Evolutionary conservation across 768 basidiomycete species (phyloP), one percentile per base, ranked within the genome.

Genomic region (Kwoniella pini): DNA sequence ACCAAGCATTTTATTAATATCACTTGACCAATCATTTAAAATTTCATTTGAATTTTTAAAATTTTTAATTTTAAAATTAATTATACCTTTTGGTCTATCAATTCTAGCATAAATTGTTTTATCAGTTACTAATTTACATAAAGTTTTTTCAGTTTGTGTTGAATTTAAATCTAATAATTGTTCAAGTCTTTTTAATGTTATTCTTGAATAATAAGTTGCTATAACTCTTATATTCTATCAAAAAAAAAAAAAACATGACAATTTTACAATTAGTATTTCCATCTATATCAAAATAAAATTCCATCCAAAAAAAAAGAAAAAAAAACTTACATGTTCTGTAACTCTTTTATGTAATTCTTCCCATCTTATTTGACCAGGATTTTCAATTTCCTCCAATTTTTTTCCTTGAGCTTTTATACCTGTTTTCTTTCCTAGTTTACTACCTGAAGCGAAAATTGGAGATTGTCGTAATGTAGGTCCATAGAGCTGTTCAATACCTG

Each of bases 11-110:
- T 89, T 92, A 71, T 88, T 89, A 85, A 99, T 91, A 73, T 98
- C 94, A 21, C 87, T 89, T 79, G 91, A 94, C 95, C 96, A 99
- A 63, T 91, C 91, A 74, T 98, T 98, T 87, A 99, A 88, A 4
- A 92, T 88, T 70, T 96, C 92, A 74, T 97, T 94, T 1, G 90
- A 85, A 55, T 83, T 87, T 67, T 86, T 86, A 79, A 88, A 88
- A 68, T 83, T 85, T 68, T 88, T 89, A 69, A 83, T 85, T 69
- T 86, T 85, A 83, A 99, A 99, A 74, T 82, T 88, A 57, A 99
- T 85, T 55, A 97, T 84, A 3, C 92, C 94, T 2, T 88, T 83
- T 50, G 93, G 93, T 57, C 96, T 85, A 79, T 99, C 95, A 65
- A 91, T 87, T 51, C 91, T 87, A 26, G 96, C 96, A 86, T 90